These are phyloP conservation scores for Metroxylon sagu DNA, from an alignment of 176 grass and related monocot genomes.

Conservation along the genomic window DNA sequence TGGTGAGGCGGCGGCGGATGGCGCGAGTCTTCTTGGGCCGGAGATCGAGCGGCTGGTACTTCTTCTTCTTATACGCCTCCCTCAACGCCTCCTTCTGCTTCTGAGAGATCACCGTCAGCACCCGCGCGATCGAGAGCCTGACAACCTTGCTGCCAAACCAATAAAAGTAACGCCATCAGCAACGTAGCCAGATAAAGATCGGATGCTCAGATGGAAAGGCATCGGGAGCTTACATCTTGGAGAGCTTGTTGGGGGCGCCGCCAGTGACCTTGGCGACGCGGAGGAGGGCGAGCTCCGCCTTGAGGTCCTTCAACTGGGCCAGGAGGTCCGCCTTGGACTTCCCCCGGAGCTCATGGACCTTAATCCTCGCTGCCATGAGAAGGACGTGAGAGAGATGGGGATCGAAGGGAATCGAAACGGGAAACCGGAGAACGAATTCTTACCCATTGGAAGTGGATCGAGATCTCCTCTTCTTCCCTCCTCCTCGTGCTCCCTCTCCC, in stretches of 20 bases:
- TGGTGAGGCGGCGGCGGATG: constrained; percentile 4
- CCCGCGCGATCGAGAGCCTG: constrained; percentile 13
- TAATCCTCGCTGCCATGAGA: constrained; percentile 7
- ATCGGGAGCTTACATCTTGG: not conserved
- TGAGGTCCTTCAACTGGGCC: constrained; percentile 1
- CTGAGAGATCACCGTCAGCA: constrained; percentile 10
- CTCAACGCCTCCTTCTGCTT: constrained; percentile 12
- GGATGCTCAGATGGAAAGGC: not conserved
- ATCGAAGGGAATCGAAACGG: too few species aligned
- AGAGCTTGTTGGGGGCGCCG: constrained; percentile 13
- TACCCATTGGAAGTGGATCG: too few species aligned
- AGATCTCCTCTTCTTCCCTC: too few species aligned
- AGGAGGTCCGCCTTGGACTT: constrained; percentile 12
- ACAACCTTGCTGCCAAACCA: constrained; percentile 9
- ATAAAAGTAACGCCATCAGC: not conserved
- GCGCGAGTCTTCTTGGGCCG: constrained; percentile 11
- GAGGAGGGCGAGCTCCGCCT: constrained; percentile 11
- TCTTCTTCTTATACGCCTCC: constrained; percentile 15
- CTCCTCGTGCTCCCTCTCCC: too few species aligned
- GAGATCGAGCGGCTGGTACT: constrained; percentile 5
- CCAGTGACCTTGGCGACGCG: constrained; percentile 12
- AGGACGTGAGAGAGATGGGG: too few species aligned
- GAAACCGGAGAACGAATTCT: too few species aligned
- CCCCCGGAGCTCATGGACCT: constrained; percentile 11
- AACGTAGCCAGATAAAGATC: too few species aligned